phyloP scores from a whole-genome alignment of 139 green algal species.

The Ettlia oleoabundans region DNA sequence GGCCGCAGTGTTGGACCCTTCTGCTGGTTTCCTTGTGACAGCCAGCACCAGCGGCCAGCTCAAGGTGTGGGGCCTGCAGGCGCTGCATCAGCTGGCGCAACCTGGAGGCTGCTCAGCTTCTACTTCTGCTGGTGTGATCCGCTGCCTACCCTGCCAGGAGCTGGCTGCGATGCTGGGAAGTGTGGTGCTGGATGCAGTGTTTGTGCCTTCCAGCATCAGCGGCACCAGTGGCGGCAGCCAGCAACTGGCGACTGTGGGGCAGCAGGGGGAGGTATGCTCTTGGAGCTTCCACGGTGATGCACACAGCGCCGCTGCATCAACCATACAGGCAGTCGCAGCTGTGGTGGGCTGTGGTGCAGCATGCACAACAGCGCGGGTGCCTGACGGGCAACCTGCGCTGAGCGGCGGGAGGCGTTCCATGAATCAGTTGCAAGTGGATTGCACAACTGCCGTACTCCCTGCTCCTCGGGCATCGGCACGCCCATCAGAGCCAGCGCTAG shows the following conservation, averaged over 20 bases:
- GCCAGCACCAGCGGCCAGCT: background rate
- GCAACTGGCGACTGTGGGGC: constrained; percentile 3
- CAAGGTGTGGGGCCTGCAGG: constrained; percentile 27
- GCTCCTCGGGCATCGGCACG: background rate
- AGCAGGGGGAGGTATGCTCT: constrained; percentile 8
- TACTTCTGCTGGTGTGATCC: background rate
- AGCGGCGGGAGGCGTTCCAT: too few relatives aligned
- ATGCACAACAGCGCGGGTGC: too few relatives aligned
- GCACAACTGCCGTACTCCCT: background rate
- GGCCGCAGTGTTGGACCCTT: background rate
- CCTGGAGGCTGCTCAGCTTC: too few relatives aligned
- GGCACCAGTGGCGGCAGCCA: background rate
- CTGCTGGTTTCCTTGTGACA: constrained; percentile 6
- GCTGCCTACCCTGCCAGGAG: constrained; percentile 13
- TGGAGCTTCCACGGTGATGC: background rate
- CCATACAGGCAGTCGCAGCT: background rate
- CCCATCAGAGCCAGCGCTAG: background rate
- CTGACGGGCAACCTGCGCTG: too few relatives aligned
- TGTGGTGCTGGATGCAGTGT: background rate
- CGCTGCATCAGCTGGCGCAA: constrained; percentile 31
- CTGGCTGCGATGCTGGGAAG: background rate
- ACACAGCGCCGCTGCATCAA: background rate
- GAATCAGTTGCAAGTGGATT: background rate
- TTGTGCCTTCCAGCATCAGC: background rate
- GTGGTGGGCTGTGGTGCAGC: background rate